A percentile compares a stretch with the other conserved stretches of the same genome.
Evolutionary conservation across 2,329 filamentous ascomycete genomes (phyloP).

Genomic region (Eutypa lata): DNA sequence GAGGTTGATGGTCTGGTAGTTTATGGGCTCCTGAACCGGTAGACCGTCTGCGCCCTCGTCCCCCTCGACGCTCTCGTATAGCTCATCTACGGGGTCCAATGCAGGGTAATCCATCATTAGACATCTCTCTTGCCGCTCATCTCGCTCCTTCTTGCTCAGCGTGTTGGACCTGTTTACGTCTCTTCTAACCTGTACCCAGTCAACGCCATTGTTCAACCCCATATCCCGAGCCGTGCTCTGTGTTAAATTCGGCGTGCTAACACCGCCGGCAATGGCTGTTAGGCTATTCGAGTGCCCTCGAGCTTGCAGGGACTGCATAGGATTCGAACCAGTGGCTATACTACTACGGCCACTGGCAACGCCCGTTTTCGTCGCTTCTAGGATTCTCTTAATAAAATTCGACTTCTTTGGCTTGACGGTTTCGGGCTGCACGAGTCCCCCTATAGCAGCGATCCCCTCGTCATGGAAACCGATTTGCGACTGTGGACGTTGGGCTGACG

Average conservation of each 20-base stretch:
- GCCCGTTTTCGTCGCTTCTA: slow-evolving; percentile 90
- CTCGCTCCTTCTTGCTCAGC: slow-evolving; percentile 80
- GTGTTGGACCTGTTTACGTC: slow-evolving; percentile 96
- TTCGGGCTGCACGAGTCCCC: slow-evolving; percentile 68
- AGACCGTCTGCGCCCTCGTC: slow-evolving; percentile 85
- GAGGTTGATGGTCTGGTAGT: slow-evolving; percentile 78
- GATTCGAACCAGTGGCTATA: slow-evolving; percentile 60
- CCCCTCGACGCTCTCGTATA: slow-evolving; percentile 81
- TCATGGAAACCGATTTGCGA: slow-evolving; percentile 65
- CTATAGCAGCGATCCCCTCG: slow-evolving; percentile 67
- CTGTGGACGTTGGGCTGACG: slow-evolving; percentile 54
- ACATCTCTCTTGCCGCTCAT: slow-evolving; percentile 82
- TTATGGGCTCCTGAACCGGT: slow-evolving; percentile 75
- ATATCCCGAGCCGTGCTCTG: slow-evolving; percentile 65
- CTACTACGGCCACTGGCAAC: slow-evolving; percentile 86
- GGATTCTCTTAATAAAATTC: slow-evolving; percentile 93
- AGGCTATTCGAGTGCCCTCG: slow-evolving; percentile 38
- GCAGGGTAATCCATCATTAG: slow-evolving; percentile 92
- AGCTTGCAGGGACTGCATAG: slow-evolving; percentile 41
- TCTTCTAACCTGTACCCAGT: slow-evolving; percentile 96
- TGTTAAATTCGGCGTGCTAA: slow-evolving; percentile 33
- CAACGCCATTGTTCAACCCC: slow-evolving; percentile 61
- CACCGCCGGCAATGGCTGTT: slow-evolving; percentile 44
- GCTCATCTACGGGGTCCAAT: slow-evolving; percentile 83
- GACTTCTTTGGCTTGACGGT: slow-evolving; percentile 67